Percentiles rank a stretch among this genome's conserved stretches.
phyloP scores from a whole-genome alignment of 352 stramenopile genomes.

The Phytophthora cajani region DNA sequence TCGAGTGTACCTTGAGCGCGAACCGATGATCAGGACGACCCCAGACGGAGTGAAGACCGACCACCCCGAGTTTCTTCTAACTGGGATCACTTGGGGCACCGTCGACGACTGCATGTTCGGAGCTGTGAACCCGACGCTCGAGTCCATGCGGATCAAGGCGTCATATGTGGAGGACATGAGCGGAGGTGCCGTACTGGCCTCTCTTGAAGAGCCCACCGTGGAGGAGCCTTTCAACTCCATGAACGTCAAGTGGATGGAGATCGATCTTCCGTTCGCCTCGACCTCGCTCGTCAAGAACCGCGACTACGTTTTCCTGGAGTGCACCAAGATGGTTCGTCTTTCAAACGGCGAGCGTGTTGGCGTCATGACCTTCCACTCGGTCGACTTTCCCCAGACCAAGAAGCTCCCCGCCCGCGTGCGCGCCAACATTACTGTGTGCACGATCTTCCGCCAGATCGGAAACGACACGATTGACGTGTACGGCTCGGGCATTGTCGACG shows the following conservation, averaged over 20 bases:
- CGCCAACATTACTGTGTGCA: constrained; percentile 57
- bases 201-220: constrained; percentile 42
- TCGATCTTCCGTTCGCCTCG: constrained; percentile 38
- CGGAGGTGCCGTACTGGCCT: constrained; percentile 48
- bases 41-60: constrained; percentile 7
- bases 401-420: constrained; percentile 45
- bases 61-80: constrained; percentile 34
- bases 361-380: constrained; percentile 59
- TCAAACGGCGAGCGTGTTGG: constrained; percentile 47
- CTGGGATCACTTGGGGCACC: constrained; percentile 41
- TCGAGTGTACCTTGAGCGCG: constrained; percentile 36
- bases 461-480: constrained; percentile 57
- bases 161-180: constrained; percentile 56
- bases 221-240: constrained; percentile 56
- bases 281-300: constrained; percentile 42
- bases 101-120: constrained; percentile 58
- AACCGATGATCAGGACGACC: constrained; percentile 17
- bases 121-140: constrained; percentile 39
- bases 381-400: constrained; percentile 47
- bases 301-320: constrained; percentile 58
- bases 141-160: constrained; percentile 47
- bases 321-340: constrained; percentile 41
- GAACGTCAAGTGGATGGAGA: constrained; percentile 47
- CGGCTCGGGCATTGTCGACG: constrained; percentile 38
- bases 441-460: constrained; percentile 56